These are phyloP conservation scores for Fusarium liriodendri DNA, from an alignment of 2,329 filamentous ascomycete species.

Conservation along the genomic window DNA sequence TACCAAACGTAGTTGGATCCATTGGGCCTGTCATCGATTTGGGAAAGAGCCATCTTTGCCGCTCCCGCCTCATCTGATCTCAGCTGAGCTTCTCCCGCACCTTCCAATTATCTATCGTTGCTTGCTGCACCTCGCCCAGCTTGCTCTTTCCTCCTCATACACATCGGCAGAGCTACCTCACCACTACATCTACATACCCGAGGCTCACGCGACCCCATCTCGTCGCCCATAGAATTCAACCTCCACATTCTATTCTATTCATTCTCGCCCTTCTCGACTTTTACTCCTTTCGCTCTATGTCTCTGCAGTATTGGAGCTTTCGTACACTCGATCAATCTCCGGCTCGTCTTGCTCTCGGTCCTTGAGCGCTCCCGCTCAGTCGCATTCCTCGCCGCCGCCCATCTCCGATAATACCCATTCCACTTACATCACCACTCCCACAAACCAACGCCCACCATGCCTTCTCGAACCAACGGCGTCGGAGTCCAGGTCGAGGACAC, in stretches of 20 bases:
- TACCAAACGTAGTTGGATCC: not conserved
- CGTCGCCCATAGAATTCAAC: slow-evolving; percentile 26
- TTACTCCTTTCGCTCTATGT: slow-evolving; percentile 33
- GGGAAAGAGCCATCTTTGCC: slow-evolving; percentile 21
- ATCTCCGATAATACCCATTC: not conserved
- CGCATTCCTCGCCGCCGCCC: slow-evolving; percentile 19
- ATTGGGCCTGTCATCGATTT: slow-evolving; percentile 1
- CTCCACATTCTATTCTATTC: not conserved
- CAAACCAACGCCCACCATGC: slow-evolving; percentile 50
- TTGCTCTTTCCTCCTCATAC: slow-evolving; percentile 25
- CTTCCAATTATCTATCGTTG: not conserved
- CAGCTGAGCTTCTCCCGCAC: slow-evolving; percentile 20
- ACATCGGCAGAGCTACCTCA: not conserved
- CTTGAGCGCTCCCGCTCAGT: slow-evolving; percentile 26
- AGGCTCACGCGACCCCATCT: slow-evolving; percentile 25
- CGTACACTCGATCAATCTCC: slow-evolving; percentile 22
- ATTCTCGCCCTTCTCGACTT: not conserved
- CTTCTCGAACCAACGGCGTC: slow-evolving; percentile 69
- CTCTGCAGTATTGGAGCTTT: slow-evolving; percentile 43
- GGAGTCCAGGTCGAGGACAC: slow-evolving; percentile 93
- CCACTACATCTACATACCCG: slow-evolving; percentile 24
- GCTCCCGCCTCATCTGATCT: slow-evolving; percentile 18
- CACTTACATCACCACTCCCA: not conserved
- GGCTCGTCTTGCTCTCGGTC: slow-evolving; percentile 13
- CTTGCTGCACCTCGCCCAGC: slow-evolving; percentile 2